Evolutionary conservation across 805 yeast species (phyloP).

Genomic region (Candida incommunis): DNA sequence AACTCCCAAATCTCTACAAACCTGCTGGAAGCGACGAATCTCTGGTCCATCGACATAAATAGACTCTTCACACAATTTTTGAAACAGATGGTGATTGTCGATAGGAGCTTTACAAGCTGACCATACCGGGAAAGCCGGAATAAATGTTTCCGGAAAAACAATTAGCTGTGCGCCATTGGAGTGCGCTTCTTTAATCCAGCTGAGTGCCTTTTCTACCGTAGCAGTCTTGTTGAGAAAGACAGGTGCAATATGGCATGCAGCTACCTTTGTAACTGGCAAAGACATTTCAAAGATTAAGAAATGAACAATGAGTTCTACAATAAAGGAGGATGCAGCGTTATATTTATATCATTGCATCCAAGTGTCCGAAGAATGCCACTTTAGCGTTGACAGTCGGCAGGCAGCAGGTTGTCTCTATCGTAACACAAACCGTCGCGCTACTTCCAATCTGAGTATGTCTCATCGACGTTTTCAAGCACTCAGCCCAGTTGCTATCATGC

Average conservation of each 20-base stretch:
- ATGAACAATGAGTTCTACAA: background rate
- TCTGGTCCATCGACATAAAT: conserved; percentile 17
- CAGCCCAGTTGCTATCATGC: background rate
- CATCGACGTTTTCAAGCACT: background rate
- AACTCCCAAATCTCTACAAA: conserved; percentile 11
- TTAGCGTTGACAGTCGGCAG: no score
- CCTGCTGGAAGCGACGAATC: conserved; percentile 6
- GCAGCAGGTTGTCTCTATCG: background rate
- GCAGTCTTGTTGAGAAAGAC: conserved; percentile 12
- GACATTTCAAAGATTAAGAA: conserved; percentile 2
- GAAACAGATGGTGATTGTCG: conserved; percentile 15
- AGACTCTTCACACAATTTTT: conserved; percentile 12
- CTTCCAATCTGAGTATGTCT: background rate
- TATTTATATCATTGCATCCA: background rate
- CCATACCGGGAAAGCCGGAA: conserved; percentile 16
- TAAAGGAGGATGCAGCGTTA: background rate
- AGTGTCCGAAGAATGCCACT: no score
- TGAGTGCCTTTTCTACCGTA: conserved; percentile 12
- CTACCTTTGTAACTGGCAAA: conserved; percentile 13
- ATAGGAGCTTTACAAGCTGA: conserved; percentile 15
- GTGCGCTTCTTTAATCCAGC: conserved; percentile 11
- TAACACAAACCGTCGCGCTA: no score
- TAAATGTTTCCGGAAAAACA: conserved; percentile 14
- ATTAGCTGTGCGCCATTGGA: conserved; percentile 13
- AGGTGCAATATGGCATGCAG: conserved; percentile 16